These are phyloP conservation scores for Epichloe scottii DNA, from an alignment of 2,329 filamentous ascomycete genomes.

Conservation along the genomic window DNA sequence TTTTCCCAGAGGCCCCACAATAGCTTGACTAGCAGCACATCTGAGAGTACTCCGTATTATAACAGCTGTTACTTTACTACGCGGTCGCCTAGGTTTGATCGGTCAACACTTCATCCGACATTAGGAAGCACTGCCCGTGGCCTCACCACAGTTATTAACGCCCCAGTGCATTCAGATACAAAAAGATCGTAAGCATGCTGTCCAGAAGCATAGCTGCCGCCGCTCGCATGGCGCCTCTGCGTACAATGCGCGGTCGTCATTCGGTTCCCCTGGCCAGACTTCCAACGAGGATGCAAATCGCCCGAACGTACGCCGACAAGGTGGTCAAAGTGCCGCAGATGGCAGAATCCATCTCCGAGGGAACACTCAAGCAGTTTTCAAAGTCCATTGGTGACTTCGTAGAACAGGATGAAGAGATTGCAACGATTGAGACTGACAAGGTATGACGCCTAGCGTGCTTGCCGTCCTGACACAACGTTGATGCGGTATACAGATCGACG, in stretches of 20 bases:
- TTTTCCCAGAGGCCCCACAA: not conserved
- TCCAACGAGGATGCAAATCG: conserved; percentile 39
- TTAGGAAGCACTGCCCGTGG: too few relatives aligned
- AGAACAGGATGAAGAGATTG: conserved; percentile 93
- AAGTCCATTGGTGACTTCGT: conserved; percentile 90
- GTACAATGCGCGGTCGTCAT: conserved; percentile 17
- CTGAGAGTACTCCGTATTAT: too few relatives aligned
- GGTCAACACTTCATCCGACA: too few relatives aligned
- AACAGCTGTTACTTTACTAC: too few relatives aligned
- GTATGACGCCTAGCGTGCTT: conserved; percentile 29
- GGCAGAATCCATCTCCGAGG: conserved; percentile 97
- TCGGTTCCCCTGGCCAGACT: conserved; percentile 25
- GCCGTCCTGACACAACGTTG: not conserved
- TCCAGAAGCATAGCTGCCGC: conserved; percentile 31
- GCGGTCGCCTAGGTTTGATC: too few relatives aligned
- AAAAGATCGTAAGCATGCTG: conserved; percentile 22
- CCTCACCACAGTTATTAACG: too few relatives aligned
- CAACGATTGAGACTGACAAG: conserved; percentile 98
- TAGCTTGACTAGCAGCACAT: not conserved
- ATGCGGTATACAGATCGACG: conserved; percentile 59
- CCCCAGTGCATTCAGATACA: too few relatives aligned
- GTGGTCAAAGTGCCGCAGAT: conserved; percentile 92
- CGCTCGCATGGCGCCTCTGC: conserved; percentile 31
- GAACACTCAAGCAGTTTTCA: conserved; percentile 88
- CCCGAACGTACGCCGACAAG: conserved; percentile 60